These are phyloP conservation scores for Tolypocladium capitatum DNA, from an alignment of 2,329 filamentous ascomycete species.

Conservation along the genomic window DNA sequence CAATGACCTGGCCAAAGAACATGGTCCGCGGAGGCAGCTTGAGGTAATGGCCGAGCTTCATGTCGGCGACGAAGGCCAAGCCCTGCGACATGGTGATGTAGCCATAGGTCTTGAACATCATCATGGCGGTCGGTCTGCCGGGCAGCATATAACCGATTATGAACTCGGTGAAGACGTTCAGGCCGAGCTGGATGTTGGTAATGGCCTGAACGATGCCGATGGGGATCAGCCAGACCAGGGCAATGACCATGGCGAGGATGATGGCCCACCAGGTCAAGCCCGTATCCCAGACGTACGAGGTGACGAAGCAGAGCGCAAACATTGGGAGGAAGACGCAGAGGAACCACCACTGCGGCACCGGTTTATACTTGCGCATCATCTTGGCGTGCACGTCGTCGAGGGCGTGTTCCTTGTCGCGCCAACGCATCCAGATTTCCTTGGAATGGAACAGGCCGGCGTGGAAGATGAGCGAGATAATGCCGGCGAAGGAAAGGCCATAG, in stretches of 20 bases:
- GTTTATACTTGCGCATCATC: slow-evolving; percentile 19
- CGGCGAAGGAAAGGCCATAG: slow-evolving; percentile 27
- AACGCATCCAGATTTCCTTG: slow-evolving; percentile 28
- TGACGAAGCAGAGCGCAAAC: slow-evolving; percentile 19
- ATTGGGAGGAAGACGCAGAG: slow-evolving; percentile 16
- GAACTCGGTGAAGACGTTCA: slow-evolving; percentile 27
- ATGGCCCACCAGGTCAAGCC: slow-evolving; percentile 17
- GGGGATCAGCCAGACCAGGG: slow-evolving; percentile 12
- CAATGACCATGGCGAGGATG: slow-evolving; percentile 13
- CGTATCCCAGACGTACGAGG: slow-evolving; percentile 11
- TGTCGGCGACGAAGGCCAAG: slow-evolving; percentile 30
- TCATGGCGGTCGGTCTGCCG: slow-evolving; percentile 10
- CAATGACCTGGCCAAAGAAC: slow-evolving; percentile 1
- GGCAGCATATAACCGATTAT: slow-evolving; percentile 14
- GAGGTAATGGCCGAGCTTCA: slow-evolving; percentile 37
- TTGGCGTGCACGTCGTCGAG: slow-evolving; percentile 23
- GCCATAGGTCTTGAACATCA: slow-evolving; percentile 14
- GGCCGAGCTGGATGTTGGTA: slow-evolving; percentile 22
- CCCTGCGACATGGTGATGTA: slow-evolving; percentile 22
- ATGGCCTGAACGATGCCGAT: slow-evolving; percentile 18
- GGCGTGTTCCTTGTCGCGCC: slow-evolving; percentile 30
- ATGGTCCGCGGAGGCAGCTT: slow-evolving; percentile 29
- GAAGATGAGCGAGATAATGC: slow-evolving; percentile 30
- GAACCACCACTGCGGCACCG: slow-evolving; percentile 28
- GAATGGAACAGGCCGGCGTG: slow-evolving; percentile 24